These are phyloP conservation scores for Myochromella boudieri DNA, from an alignment of 768 basidiomycete species.

Conservation along the genomic window DNA sequence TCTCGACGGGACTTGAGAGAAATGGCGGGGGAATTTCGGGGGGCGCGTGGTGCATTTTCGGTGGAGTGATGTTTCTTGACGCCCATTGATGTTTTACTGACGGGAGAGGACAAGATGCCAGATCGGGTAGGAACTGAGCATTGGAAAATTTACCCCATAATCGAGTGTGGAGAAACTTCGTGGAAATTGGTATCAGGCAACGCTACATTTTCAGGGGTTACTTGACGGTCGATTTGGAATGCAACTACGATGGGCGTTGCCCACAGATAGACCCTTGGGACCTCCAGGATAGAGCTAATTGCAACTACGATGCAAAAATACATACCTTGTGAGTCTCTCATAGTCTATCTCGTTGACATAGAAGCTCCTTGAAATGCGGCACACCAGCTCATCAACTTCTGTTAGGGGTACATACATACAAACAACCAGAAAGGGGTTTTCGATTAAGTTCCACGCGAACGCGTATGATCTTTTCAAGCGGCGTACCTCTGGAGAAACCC, in stretches of 20 bases:
- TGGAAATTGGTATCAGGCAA: slow-evolving; percentile 21
- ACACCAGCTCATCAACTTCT: too few species aligned
- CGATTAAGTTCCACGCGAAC: too few species aligned
- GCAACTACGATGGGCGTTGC: too few species aligned
- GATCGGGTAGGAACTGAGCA: slow-evolving; percentile 10
- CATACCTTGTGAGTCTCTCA: too few species aligned
- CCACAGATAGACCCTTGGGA: too few species aligned
- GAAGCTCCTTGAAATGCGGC: too few species aligned
- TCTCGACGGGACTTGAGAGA: slow-evolving; percentile 5
- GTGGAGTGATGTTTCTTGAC: slow-evolving; percentile 4
- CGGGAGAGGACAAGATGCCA: not conserved
- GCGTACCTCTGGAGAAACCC: slow-evolving; percentile 46
- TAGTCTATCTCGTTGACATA: too few species aligned
- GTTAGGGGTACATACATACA: too few species aligned
- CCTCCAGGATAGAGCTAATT: too few species aligned
- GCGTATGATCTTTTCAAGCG: slow-evolving; percentile 17
- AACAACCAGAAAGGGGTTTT: slow-evolving; percentile 13
- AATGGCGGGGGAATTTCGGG: slow-evolving; percentile 18
- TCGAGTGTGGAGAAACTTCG: slow-evolving; percentile 29
- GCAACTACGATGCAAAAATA: too few species aligned
- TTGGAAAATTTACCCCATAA: slow-evolving; percentile 13
- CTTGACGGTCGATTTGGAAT: too few species aligned
- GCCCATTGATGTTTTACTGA: not conserved
- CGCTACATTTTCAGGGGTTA: not conserved
- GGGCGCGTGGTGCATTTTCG: slow-evolving; percentile 14